Evolutionary conservation across 306 rosid species (phyloP), one percentile per base, ranked within the genome.

Genomic region (Ormosia semicastrata): DNA sequence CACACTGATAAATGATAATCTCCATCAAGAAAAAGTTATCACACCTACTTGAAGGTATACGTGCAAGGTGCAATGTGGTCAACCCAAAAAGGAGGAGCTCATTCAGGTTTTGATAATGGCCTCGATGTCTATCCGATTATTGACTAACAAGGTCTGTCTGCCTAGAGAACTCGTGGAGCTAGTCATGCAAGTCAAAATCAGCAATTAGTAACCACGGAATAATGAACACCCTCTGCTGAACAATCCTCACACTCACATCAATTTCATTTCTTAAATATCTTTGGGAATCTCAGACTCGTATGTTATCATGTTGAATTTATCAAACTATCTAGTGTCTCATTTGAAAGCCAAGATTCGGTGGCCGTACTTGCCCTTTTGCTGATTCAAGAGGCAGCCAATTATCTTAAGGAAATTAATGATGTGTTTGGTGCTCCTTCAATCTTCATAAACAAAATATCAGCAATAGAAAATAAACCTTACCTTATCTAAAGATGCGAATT

Each of bases 221-320:
- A 58, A 67, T 74, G 62, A 65, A 58, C 11, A 8, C 4, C 63
- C 71, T 60, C 43, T 64, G 5, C 49, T 58, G 57, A 60, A 46
- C 34, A 70, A 78, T 78, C 74, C 63, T 40, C 80, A 56, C 86
- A 85, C 63, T 40, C 80, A 56, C 86, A 85, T 82, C 83, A 77
- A 56, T 37, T 54, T 47, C 79, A 17, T 73, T 47, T 66, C 62
- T 53, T 71, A 84, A 82, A 83, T 85, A 85, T 86, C 87, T 81
- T 49, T 50, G 40, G 43, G 73, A 83, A 72, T 85, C 40, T 75
- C 67, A 71, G 76, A 78, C 82, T 83, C 71, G 29, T 50, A 40
- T 57, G 29, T 62, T 44, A 62, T 79, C 75, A 63, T 78, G 73
- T 66, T 52, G 88, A 79, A 80, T 14, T 44, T 43, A 59, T 84